Evolutionary conservation across 805 yeast genomes (phyloP).

Genomic region (Sungouiella blattae): DNA sequence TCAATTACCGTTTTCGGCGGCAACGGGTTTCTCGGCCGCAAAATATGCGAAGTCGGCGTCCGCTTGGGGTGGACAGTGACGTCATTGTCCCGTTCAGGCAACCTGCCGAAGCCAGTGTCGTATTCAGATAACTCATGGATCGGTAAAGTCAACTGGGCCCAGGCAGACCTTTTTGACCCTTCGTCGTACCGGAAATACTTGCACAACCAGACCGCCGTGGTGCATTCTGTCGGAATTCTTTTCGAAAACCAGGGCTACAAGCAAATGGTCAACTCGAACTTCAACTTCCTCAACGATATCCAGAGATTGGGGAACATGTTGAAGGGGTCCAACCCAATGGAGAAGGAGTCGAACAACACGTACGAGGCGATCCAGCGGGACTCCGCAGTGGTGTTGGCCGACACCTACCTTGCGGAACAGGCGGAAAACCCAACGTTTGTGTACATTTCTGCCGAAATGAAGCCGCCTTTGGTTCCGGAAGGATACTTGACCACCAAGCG

Average conservation of each 20-base stretch:
- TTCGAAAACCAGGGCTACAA: slow-evolving; percentile 72
- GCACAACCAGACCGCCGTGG: slow-evolving; percentile 57
- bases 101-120: slow-evolving; percentile 34
- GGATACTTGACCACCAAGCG: slow-evolving; percentile 77
- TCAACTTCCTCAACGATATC: slow-evolving; percentile 30
- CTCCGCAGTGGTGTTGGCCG: slow-evolving; percentile 64
- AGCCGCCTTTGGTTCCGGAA: slow-evolving; percentile 58
- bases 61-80: slow-evolving; percentile 61
- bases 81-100: slow-evolving; percentile 66
- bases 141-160: slow-evolving; percentile 57
- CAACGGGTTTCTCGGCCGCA: slow-evolving; percentile 71
- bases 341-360: slow-evolving; percentile 39
- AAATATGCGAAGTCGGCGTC: slow-evolving; percentile 66
- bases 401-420: slow-evolving; percentile 35
- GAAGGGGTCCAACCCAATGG: slow-evolving; percentile 63
- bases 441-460: slow-evolving; percentile 77
- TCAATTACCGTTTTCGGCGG: slow-evolving; percentile 78
- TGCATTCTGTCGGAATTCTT: slow-evolving; percentile 78
- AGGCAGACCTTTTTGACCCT: slow-evolving; percentile 68
- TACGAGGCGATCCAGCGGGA: slow-evolving; percentile 67
- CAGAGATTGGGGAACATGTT: slow-evolving; percentile 28
- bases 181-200: slow-evolving; percentile 49
- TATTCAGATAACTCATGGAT: slow-evolving; percentile 41
- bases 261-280: slow-evolving; percentile 41
- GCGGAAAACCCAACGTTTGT: slow-evolving; percentile 45